Base-by-base conservation (phyloP, 441 rosid genomes). In the Mallotus repandus region DNA sequence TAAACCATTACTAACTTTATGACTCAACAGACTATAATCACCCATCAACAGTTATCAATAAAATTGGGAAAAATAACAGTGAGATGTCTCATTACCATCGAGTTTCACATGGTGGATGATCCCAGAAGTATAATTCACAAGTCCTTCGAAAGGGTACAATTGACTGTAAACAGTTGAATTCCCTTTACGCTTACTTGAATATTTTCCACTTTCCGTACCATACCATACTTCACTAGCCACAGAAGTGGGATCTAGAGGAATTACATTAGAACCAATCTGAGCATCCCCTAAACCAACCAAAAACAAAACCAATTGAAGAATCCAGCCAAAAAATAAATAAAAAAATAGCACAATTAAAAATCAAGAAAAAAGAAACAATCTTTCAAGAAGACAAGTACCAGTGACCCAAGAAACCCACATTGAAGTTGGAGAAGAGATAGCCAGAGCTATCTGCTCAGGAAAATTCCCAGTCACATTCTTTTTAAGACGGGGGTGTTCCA, bases 321-420 rank as follows among this genome's bases (percentile, higher is more conserved):
- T 55, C 64, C 74, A 73, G 57, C 16, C 50, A 61, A 49, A 22
- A 7, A 5, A 60, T n/a, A 25, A 25, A 25, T 0, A 25, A 25
- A 5, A 14, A 58, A 46, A 16, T 7, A 54, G n/a, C 43, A 7
- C 52, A 9, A 22, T 6, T 19, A 53, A 60, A 54, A 74, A 45
- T 4, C 2, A 45, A 69, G 57, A 38, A 66, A 55, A 60, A 60
- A 19, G 0, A 60, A 71, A 22, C 68, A 35, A 29, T 29, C 32
- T 29, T 29, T 29, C 2, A 29, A 29, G 32, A 29, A 69, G 9
- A 57, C 15, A 0, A 59, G 55, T 73, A 79, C 97, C 97, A 71
- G 97, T 91, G 79, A 91, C 74, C 98, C 97, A 91, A 72, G 96
- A 89, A 71, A 91, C 77, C 92, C 89, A 91, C 70, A 88, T 79